Evolutionary conservation across 345 rosid species (phyloP), one percentile per base, ranked within the genome.

Genomic region (Gossypium bickii): DNA sequence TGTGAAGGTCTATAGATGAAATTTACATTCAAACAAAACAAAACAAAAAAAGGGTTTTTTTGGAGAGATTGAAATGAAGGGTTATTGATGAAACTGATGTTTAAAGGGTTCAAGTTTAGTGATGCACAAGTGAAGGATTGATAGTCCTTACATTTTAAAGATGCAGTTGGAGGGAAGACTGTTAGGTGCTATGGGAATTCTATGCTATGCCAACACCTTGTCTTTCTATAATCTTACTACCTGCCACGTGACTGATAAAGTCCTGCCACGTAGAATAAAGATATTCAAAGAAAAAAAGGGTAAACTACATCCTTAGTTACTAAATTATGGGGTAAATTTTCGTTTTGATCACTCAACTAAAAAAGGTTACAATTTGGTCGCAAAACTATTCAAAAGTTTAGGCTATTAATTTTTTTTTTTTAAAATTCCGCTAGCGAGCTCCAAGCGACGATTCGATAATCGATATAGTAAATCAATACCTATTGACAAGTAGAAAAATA

Each of bases 11-110:
- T 22, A 15, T 49, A 20, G 49, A 53, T 45, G 27, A 67, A 75
- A 48, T 68, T 78, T 64, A 79, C 79, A 78, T 81, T 79, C 80
- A 58, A 45, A 45, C 12, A 45, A 45, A 45, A 34, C 60, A 56
- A 18, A 56, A 56, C 7, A 78, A 68, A 44, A 25, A 18, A 15
- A 7, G 0, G 24, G 59, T 12, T 60, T 3, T 60, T n/a, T 12
- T 16, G 47, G 47, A n/a, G 49, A 64, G 68, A 64, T 9, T 41
- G 24, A 24, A 64, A 18, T 9, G 38, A 63, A 29, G 38, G 71
- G 29, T 65, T 43, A 7, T 44, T 12, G 17, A 44, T 18, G 41
- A 12, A 59, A 25, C n/a, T 4, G 7, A 1, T 2, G 64, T 12
- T 59, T 59, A 34, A 59, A 27, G 43, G 2, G 47, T 41, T 38